phyloP scores from a whole-genome alignment of 2,329 filamentous ascomycete species.

The Geoglossum cookeanum region DNA sequence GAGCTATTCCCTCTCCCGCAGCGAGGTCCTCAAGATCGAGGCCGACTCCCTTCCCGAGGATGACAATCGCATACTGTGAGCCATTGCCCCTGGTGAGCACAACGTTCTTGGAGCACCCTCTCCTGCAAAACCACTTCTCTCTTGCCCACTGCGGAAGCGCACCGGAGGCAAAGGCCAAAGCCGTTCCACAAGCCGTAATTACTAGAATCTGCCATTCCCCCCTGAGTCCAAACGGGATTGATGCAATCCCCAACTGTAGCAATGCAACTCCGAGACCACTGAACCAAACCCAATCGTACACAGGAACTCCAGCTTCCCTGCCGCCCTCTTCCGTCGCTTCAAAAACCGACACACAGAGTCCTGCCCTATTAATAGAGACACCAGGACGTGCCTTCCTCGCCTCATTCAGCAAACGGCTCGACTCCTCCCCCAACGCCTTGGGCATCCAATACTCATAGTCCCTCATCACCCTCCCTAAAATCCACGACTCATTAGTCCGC shows the following conservation, averaged over 20 bases:
- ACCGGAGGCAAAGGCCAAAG: constrained; percentile 19
- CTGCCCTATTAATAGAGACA: background rate
- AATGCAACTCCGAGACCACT: constrained; percentile 13
- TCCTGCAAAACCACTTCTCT: constrained; percentile 24
- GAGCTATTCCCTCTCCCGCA: background rate
- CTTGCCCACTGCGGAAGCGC: constrained; percentile 23
- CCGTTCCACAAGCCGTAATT: constrained; percentile 21
- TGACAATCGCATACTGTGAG: constrained; percentile 2
- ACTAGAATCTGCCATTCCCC: constrained; percentile 24
- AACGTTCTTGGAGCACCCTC: background rate
- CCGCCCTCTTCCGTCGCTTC: constrained; percentile 4
- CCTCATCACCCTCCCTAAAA: constrained; percentile 24
- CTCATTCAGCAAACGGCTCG: constrained; percentile 5
- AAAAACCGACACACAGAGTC: constrained; percentile 12
- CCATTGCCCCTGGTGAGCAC: constrained; percentile 6
- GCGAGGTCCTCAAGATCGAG: constrained; percentile 5
- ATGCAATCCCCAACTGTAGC: constrained; percentile 19
- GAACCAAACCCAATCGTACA: constrained; percentile 6
- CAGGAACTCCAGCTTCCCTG: background rate
- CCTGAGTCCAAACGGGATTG: constrained; percentile 16
- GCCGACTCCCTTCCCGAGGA: background rate
- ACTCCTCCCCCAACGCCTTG: background rate
- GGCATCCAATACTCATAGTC: constrained; percentile 20
- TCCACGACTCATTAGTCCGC: constrained; percentile 23
- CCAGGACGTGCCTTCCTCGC: background rate